Conservation (phyloP, 495 filamentous ascomycete species). For the Penicillium macrosclerotiorum region DNA sequence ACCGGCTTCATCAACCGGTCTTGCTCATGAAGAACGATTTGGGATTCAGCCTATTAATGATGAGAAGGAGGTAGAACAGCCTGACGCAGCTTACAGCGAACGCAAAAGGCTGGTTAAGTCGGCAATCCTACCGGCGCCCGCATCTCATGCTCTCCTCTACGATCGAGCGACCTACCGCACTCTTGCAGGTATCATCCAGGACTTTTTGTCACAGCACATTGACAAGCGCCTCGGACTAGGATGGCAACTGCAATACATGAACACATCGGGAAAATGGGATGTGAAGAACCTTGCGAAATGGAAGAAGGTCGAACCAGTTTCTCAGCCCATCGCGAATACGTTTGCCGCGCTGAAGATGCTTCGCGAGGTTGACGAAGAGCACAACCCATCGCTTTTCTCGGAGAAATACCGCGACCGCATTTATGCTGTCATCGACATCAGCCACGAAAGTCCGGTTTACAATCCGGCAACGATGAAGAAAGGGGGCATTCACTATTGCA, state of each 20-base stretch:
- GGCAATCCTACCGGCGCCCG: slow-evolving; percentile 71
- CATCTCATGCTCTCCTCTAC: slow-evolving; percentile 83
- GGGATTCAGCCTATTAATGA: slow-evolving; percentile 19
- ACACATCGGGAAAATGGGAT: slow-evolving; percentile 92
- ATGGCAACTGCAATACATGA: slow-evolving; percentile 88
- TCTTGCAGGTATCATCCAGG: slow-evolving; percentile 74
- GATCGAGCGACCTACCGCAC: slow-evolving; percentile 71
- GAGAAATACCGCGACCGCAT: slow-evolving; percentile 63
- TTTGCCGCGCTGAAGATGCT: slow-evolving; percentile 89
- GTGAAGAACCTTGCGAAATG: slow-evolving; percentile 96
- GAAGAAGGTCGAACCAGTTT: slow-evolving; percentile 75
- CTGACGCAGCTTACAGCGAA: slow-evolving; percentile 7
- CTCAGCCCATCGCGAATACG: slow-evolving; percentile 66
- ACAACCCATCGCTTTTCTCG: slow-evolving; percentile 74
- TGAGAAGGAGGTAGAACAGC: slow-evolving; percentile 19
- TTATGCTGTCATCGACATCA: slow-evolving; percentile 81
- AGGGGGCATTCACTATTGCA: slow-evolving; percentile 75
- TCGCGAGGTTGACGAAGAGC: slow-evolving; percentile 78
- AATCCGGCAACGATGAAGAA: slow-evolving; percentile 70
- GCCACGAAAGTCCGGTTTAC: slow-evolving; percentile 82
- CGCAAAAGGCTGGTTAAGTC: slow-evolving; percentile 59
- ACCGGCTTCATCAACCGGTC: slow-evolving; percentile 7
- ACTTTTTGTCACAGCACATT: slow-evolving; percentile 72
- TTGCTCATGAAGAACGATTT: slow-evolving; percentile 26
- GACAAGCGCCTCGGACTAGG: slow-evolving; percentile 75